These are phyloP conservation scores for Yamadazyma laniorum DNA, from an alignment of 805 yeast species.

Conservation along the genomic window DNA sequence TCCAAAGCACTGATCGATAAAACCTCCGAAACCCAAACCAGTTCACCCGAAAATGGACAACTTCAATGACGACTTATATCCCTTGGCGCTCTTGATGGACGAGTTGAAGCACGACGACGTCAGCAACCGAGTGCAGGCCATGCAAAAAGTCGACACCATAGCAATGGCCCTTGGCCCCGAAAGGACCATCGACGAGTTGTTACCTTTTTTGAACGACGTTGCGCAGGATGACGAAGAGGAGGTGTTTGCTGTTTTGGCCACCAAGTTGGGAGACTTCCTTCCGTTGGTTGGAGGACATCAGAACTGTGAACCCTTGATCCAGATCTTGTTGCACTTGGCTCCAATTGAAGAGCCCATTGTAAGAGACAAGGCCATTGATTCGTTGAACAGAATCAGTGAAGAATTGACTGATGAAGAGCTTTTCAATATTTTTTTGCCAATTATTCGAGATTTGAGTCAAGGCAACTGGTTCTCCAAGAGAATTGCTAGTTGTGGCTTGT, in stretches of 20 bases:
- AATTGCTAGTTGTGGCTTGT: constrained; percentile 89
- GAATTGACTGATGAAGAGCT: constrained; percentile 65
- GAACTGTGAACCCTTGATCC: constrained; percentile 50
- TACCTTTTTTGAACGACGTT: constrained; percentile 86
- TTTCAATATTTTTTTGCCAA: constrained; percentile 63
- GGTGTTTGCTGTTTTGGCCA: constrained; percentile 90
- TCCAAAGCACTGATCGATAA: background rate
- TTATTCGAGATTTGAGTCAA: constrained; percentile 72
- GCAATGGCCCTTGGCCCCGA: constrained; percentile 94
- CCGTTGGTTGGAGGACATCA: constrained; percentile 83
- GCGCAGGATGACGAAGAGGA: constrained; percentile 98
- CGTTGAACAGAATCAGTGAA: constrained; percentile 68
- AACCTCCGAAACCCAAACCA: too few relatives aligned
- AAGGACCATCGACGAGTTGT: constrained; percentile 81
- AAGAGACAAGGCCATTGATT: constrained; percentile 88
- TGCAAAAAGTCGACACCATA: constrained; percentile 90
- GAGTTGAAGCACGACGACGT: constrained; percentile 97
- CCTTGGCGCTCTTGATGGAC: constrained; percentile 94
- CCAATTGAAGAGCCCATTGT: constrained; percentile 96
- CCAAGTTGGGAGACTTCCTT: constrained; percentile 82
- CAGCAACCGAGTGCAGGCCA: constrained; percentile 87
- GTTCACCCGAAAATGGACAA: constrained; percentile 26
- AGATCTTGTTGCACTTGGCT: constrained; percentile 77
- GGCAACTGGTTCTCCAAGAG: constrained; percentile 95
- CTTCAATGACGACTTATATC: constrained; percentile 69